Evolutionary conservation across 116 monocot species (phyloP), one percentile per base, ranked within the genome.

Genomic region (Zostera marina): DNA sequence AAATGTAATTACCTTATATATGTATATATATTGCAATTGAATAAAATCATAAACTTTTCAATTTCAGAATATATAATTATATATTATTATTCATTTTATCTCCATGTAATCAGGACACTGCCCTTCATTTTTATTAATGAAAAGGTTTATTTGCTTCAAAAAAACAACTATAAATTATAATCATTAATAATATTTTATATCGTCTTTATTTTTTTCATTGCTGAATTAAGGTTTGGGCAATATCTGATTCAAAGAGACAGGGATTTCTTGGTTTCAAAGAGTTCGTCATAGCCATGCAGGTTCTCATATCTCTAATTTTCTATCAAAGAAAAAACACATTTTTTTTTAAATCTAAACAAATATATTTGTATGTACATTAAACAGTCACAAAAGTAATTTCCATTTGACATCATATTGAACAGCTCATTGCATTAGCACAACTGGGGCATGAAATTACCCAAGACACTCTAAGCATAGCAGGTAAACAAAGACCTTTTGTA

Each of bases 241-340:
- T 88, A 64, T 77, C 96, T 44, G 96, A 96, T 69, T 76, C 89
- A 16, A 96, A 82, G 49, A 54, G 96, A 17, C 94, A 88, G 48
- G 89, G 94, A 7, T 88, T 62, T 74, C 96, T 96, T 76, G 88
- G 77, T 44, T 70, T 85, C 44, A 58, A 58, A 53, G 89, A 96
- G 60, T 96, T 96, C 46, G 55, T 96, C 53, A 64, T 68, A 45
- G 79, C 96, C 58, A 88, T 96, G 96, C 85, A 88, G 96, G 89
- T 83, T 60, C 5, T 59, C 53, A 3, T 41, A 41, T 48, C 19
- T 7, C 19, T 63, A 16, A 53, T 61, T 9, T 11, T 2, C 32
- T 5, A 32, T 24, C 21, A 8, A 8, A 17, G 38, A 19, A 11
- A 32, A 7, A 32, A 61, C 13, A 7, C 42, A 38, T 60, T 43